These are phyloP conservation scores for Epichloe amarillans DNA, from an alignment of 2,329 filamentous ascomycete genomes.

Conservation along the genomic window DNA sequence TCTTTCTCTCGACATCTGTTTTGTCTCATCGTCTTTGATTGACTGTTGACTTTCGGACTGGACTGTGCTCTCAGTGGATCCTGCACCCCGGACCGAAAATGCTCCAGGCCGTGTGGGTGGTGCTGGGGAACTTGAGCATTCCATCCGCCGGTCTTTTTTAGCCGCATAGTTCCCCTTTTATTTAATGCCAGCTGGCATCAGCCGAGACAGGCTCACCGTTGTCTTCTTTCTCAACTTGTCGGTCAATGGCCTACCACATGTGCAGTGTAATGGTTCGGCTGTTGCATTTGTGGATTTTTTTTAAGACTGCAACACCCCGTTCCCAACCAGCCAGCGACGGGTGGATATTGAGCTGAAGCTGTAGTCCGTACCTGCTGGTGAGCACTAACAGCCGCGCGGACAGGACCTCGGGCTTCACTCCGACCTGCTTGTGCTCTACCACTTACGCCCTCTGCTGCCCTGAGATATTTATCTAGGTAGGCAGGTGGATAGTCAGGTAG, in stretches of 20 bases:
- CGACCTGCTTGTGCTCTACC: neutral
- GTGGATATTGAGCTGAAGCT: neutral
- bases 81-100: neutral
- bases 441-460: too few relatives aligned
- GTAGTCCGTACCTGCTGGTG: neutral
- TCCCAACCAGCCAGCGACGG: neutral
- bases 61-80: neutral
- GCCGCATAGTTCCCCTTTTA: neutral
- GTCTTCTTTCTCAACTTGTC: neutral
- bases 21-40: too few relatives aligned
- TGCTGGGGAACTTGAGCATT: too few relatives aligned
- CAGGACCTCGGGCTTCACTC: neutral
- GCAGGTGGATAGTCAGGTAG: neutral
- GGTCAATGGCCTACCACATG: neutral
- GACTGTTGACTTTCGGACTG: too few relatives aligned
- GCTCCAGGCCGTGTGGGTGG: too few relatives aligned
- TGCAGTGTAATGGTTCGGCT: neutral
- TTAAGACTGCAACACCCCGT: neutral
- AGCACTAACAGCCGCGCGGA: too few relatives aligned
- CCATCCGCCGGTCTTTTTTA: neutral
- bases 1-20: too few relatives aligned
- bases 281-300: neutral
- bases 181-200: neutral
- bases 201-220: neutral
- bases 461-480: neutral